Percentiles rank a stretch among this genome's conserved stretches.
Evolutionary conservation across 1,139 yeast species (phyloP).

Genomic region (Yamadazyma spencermartinsiae): DNA sequence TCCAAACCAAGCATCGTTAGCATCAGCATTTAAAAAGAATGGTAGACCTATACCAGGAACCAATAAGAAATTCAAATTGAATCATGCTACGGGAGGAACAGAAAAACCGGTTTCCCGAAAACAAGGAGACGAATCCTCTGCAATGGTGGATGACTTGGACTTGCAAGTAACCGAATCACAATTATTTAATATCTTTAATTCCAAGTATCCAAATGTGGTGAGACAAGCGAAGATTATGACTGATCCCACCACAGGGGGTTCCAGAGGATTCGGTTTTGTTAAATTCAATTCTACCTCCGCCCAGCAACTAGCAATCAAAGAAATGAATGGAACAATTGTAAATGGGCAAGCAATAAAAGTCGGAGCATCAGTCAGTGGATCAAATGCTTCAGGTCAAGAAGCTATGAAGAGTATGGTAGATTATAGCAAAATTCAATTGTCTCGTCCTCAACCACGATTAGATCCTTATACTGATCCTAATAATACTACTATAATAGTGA

Average conservation of each 20-base stretch:
- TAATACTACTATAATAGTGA: constrained; percentile 33
- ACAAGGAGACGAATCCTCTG: constrained; percentile 40
- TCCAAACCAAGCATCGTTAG: constrained; percentile 61
- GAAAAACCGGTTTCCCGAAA: constrained; percentile 6
- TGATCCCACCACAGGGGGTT: constrained; percentile 71
- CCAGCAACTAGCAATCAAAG: constrained; percentile 71
- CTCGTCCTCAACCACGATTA: constrained; percentile 38
- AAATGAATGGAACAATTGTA: constrained; percentile 78
- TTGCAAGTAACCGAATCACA: constrained; percentile 75
- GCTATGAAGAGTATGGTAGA: constrained; percentile 3
- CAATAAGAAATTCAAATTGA: constrained; percentile 62
- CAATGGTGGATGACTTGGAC: constrained; percentile 85
- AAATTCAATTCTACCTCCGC: constrained; percentile 72
- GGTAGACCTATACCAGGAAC: constrained; percentile 67
- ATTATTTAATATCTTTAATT: constrained; percentile 67
- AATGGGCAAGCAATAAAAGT: constrained; percentile 80
- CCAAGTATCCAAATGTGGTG: constrained; percentile 65
- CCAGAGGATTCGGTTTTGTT: constrained; percentile 93
- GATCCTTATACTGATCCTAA: constrained; percentile 35
- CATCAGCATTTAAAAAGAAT: constrained; percentile 68
- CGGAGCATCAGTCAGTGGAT: constrained; percentile 27
- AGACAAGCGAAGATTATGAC: constrained; percentile 86
- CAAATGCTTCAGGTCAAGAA: constrained; percentile 8
- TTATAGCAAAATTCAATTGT: constrained; percentile 16
- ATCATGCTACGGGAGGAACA: constrained; percentile 73